Base-by-base conservation (phyloP, 495 filamentous ascomycete genomes). In the Podospora tetraspora region DNA sequence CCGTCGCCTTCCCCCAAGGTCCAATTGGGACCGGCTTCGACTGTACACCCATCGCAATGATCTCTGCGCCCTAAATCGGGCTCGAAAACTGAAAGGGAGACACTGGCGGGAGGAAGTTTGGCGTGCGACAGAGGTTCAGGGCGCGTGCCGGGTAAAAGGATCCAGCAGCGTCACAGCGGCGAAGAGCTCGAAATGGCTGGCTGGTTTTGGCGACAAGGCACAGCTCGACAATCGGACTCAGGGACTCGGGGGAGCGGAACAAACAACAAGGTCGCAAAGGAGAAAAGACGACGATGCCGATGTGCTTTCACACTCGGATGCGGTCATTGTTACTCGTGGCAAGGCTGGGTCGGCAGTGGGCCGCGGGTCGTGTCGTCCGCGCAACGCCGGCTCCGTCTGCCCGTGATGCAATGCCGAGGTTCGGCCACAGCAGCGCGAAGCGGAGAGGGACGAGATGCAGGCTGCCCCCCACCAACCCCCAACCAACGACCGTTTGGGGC, bases 1-100 rank as follows among this genome's bases (percentile, higher is more conserved):
- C 94, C 67, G 97, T 87, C 58, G 95, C 95, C 74, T 87, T 89
- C 32, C 93, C 94, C 96, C 96, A 98, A 64, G 96, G 93, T 25
- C 95, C 92, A 67, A 99, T 86, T 57, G 84, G 76, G 29, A 80
- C 86, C 66, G 89, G 88, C 78, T 95, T 96, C 52, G 93, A 94
- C 80, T 92, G 91, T 59, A 80, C 89, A 60, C 89, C 82, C 94
- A 97, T 97, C 27, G 52, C 56, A 56, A 63, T 68, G 16, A n/a
- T 19, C 62, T 68, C 64, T n/a, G 63, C 63, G 59, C 61, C 56
- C 59, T 64, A 61, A 13, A 32, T 12, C 43, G 30, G 65, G 65
- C 65, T 61, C 16, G 58, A n/a, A 24, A 61, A 2, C 12, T 24
- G 6, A 3, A 37, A 24, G 58, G n/a, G 58, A 27, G 58, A 61